phyloP scores from a whole-genome alignment of 1,139 yeast genomes.

The Candida gigantensis region DNA sequence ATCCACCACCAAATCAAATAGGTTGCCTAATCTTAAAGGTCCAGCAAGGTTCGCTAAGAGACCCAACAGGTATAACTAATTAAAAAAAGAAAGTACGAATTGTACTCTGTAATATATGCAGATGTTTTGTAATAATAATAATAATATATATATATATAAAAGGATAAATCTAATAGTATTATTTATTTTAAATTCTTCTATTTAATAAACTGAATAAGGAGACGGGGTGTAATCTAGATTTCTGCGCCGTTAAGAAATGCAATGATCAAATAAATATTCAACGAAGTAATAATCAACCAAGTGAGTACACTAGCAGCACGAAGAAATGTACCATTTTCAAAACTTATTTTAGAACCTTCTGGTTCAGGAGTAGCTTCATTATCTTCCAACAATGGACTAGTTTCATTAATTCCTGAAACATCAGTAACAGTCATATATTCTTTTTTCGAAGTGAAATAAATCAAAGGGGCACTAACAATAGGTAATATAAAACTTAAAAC shows the following conservation, averaged over 20 bases:
- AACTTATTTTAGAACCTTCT: slow-evolving; percentile 28
- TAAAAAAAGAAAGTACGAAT: no score
- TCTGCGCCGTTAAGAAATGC: slow-evolving; percentile 74
- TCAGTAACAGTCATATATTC: slow-evolving; percentile 57
- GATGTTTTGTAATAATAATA: slow-evolving; percentile 5
- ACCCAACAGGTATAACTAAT: slow-evolving; percentile 19
- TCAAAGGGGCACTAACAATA: slow-evolving; percentile 72
- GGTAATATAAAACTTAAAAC: slow-evolving; percentile 70
- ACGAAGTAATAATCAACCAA: slow-evolving; percentile 70
- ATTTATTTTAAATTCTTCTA: slow-evolving; percentile 1
- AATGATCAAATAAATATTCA: slow-evolving; percentile 70
- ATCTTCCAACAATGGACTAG: slow-evolving; percentile 11
- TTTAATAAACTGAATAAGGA: neutral
- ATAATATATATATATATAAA: slow-evolving; percentile 1
- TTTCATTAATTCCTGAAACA: slow-evolving; percentile 17
- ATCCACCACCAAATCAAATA: slow-evolving; percentile 20
- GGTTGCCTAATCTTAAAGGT: slow-evolving; percentile 45
- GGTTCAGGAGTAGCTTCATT: neutral
- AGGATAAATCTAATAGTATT: slow-evolving; percentile 1
- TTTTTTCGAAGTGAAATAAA: slow-evolving; percentile 65
- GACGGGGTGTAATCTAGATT: slow-evolving; percentile 29
- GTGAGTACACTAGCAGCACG: slow-evolving; percentile 58
- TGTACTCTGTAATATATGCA: slow-evolving; percentile 3
- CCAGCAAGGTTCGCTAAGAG: slow-evolving; percentile 34
- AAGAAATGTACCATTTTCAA: slow-evolving; percentile 66